A percentile compares a stretch with the other conserved stretches of the same genome.
These are phyloP conservation scores for Didymella glomerata DNA, from an alignment of 2,329 filamentous ascomycete species.

Conservation along the genomic window DNA sequence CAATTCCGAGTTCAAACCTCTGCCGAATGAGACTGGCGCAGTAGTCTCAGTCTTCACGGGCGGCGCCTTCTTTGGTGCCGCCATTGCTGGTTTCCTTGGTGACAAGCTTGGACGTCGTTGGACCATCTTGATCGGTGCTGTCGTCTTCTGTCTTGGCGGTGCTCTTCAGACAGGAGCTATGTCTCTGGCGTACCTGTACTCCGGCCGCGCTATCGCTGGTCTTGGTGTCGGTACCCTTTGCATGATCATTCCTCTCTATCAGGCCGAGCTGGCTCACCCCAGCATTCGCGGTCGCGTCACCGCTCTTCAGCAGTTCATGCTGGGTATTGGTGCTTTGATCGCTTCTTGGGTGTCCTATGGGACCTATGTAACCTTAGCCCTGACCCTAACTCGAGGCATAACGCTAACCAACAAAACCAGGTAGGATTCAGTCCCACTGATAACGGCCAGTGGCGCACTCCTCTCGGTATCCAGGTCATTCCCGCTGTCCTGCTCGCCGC, in stretches of 20 bases:
- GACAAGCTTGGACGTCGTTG: conserved; percentile 72
- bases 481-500: conserved; percentile 71
- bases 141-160: conserved; percentile 77
- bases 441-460: conserved; percentile 67
- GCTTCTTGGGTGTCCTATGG: conserved; percentile 78
- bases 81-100: conserved; percentile 68
- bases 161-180: conserved; percentile 75
- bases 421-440: conserved; percentile 58
- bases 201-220: conserved; percentile 74
- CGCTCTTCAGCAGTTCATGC: conserved; percentile 81
- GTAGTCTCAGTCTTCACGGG: conserved; percentile 82
- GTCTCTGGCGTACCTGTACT: conserved; percentile 68
- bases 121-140: conserved; percentile 75
- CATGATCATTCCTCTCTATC: conserved; percentile 76
- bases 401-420: no score
- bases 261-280: conserved; percentile 81
- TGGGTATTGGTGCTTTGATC: conserved; percentile 76
- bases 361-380: no score
- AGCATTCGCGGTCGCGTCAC: conserved; percentile 79
- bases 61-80: conserved; percentile 75
- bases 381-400: no score
- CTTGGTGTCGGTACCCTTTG: conserved; percentile 68
- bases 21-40: conserved; percentile 63
- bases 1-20: conserved; percentile 52
- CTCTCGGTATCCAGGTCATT: conserved; percentile 74